These are phyloP conservation scores for Ascochyta koolunga DNA, from an alignment of 2,329 filamentous ascomycete species.

Conservation along the genomic window DNA sequence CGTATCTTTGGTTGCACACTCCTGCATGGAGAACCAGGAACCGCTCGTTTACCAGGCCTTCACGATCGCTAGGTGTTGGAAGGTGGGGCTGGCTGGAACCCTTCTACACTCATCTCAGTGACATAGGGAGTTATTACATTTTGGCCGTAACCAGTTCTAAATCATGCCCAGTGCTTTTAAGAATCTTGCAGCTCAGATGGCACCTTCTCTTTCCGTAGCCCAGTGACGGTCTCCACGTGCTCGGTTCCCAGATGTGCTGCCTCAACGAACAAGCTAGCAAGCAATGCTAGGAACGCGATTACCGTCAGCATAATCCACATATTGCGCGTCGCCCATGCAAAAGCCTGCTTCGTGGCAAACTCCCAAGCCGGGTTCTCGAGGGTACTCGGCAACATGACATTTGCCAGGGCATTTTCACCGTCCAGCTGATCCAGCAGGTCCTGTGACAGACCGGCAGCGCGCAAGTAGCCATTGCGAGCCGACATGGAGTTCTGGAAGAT, in stretches of 20 bases:
- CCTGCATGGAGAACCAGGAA: too few species aligned
- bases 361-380: slow-evolving; percentile 56
- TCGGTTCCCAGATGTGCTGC: slow-evolving; percentile 49
- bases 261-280: slow-evolving; percentile 48
- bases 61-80: too few species aligned
- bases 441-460: slow-evolving; percentile 55
- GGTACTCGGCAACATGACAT: slow-evolving; percentile 60
- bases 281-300: slow-evolving; percentile 47
- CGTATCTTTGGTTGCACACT: too few species aligned
- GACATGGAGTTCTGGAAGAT: slow-evolving; percentile 67
- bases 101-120: too few species aligned
- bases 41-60: too few species aligned
- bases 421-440: slow-evolving; percentile 58
- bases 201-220: slow-evolving; percentile 44
- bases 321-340: slow-evolving; percentile 51
- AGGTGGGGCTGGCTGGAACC: too few species aligned
- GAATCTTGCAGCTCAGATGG: background rate
- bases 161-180: too few species aligned
- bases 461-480: slow-evolving; percentile 55
- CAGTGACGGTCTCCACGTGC: slow-evolving; percentile 56
- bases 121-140: too few species aligned
- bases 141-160: too few species aligned
- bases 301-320: slow-evolving; percentile 58
- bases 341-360: slow-evolving; percentile 49
- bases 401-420: slow-evolving; percentile 65